These are phyloP conservation scores for Termitomyces sp. DNA, from an alignment of 768 basidiomycete species.

Conservation along the genomic window DNA sequence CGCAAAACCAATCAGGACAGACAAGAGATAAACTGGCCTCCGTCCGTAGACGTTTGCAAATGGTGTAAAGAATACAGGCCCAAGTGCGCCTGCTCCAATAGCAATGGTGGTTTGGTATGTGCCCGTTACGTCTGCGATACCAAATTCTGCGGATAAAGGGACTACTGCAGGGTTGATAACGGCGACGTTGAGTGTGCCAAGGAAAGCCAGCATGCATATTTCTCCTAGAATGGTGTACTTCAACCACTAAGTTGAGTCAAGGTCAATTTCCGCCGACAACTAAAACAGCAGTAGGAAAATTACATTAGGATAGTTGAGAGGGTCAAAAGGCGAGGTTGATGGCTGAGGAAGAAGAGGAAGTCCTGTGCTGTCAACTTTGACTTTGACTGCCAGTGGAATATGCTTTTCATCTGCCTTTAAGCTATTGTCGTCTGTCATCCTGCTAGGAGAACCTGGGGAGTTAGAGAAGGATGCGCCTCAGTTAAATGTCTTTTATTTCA, in stretches of 20 bases:
- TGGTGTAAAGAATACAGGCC: conserved; percentile 32
- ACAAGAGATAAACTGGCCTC: conserved; percentile 29
- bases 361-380: conserved; percentile 28
- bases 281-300: not conserved
- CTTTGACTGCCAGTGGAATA: not conserved
- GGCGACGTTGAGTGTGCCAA: conserved; percentile 31
- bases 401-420: not conserved
- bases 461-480: not conserved
- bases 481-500: not conserved
- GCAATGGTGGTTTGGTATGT: conserved; percentile 36
- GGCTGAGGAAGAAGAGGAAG: conserved; percentile 39
- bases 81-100: conserved; percentile 28
- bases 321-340: conserved; percentile 30
- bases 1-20: conserved; percentile 23
- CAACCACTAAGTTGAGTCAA: conserved; percentile 23
- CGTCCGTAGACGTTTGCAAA: conserved; percentile 35
- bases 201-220: conserved; percentile 27
- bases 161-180: conserved; percentile 34
- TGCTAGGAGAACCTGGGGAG: not conserved
- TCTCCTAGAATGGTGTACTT: conserved; percentile 26
- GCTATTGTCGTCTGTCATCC: not conserved
- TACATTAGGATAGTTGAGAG: conserved; percentile 35
- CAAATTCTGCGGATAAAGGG: conserved; percentile 29
- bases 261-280: not conserved
- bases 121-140: conserved; percentile 27